Base-by-base conservation (phyloP, 2,329 filamentous ascomycete genomes). In the Xylariaceae sp. region DNA sequence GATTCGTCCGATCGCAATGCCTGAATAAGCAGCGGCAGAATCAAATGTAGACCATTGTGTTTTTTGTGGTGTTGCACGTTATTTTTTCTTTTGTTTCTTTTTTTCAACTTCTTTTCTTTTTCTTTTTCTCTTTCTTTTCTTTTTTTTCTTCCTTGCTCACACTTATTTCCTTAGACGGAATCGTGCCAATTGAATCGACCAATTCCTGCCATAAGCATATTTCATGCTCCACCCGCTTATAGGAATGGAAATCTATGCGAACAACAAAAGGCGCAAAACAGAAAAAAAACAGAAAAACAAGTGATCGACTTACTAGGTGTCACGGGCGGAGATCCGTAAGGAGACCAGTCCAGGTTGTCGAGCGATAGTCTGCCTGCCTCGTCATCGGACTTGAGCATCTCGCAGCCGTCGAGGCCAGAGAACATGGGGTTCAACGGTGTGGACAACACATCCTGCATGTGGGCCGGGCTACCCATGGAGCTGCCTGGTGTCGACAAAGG, bases 401-500 rank as follows among this genome's bases (percentile, higher is more conserved):
- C 82, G 60, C 86, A 81, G 62, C 82, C 82, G 63, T 90, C 87
- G 47, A 90, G 79, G 3, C 85, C 82, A 45, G 90, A 90, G 77
- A 91, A 90, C 77, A 87, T 84, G 63, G 87, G 87, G 76, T 90
- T 90, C 73, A 92, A 80, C 2, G 92, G 91, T n/a, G 91, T 95
- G 64, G 89, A 87, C 59, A 95, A 76, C 64, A 91, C 78, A 63
- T 92, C 90, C 72, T 82, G 66, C 13, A 65, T 88, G 74, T 82
- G 88, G 63, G 88, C 88, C 55, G 93, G 91, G 81, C 91, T 96
- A 78, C 90, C 91, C 70, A 91, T 88, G 58, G 84, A 86, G 80
- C 92, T 96, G 66, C 89, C 88, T 35, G 90, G 88, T 2, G 89
- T 87, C 23, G 92, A 96, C 68, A 97, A 82, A 51, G 92, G 89